Base-by-base conservation (phyloP, 2,329 filamentous ascomycete genomes). In the Fusarium sp. region DNA sequence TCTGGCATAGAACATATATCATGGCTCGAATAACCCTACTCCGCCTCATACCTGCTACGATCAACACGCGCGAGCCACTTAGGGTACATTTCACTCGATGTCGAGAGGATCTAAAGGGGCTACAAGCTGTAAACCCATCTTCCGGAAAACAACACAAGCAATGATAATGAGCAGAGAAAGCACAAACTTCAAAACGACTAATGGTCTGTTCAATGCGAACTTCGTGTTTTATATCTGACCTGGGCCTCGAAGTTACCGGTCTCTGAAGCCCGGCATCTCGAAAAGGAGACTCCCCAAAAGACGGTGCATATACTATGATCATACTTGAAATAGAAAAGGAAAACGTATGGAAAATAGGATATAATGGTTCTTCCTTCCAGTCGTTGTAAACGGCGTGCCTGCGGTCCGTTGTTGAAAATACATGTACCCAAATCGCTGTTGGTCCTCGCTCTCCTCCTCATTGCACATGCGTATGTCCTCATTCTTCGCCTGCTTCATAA, bases 321-420 rank as follows among this genome's bases (percentile, higher is more conserved):
- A 24, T 24, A 26, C 28, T 30, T 32, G 24, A 39, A 36, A 55
- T 63, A 28, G 35, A 58, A 47, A 58, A 36, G 22, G 24, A 15
- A 15, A 70, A 57, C 47, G 47, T 8, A 48, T 57, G 61, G 42
- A n/a, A 59, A 58, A 66, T 42, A 70, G 35, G 41, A 57, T 35
- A 39, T 53, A 48, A 57, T 53, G 24, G 59, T 63, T 57, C 47
- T 35, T 45, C 41, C 53, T 58, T 45, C 35, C 39, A 60, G 11
- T 61, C 47, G 39, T 36, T 54, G 41, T 24, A 63, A 69, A 75
- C 69, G 60, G 63, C 63, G 69, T 66, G 72, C 73, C 72, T 67
- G 69, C 70, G 55, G 35, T 57, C 63, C 72, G 67, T 72, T 63
- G 35, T 28, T n/a, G 44, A 61, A 50, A 69, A 55, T 35, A 58